Evolutionary conservation across 2,329 filamentous ascomycete genomes (phyloP).

Genomic region (Cercospora canescens): DNA sequence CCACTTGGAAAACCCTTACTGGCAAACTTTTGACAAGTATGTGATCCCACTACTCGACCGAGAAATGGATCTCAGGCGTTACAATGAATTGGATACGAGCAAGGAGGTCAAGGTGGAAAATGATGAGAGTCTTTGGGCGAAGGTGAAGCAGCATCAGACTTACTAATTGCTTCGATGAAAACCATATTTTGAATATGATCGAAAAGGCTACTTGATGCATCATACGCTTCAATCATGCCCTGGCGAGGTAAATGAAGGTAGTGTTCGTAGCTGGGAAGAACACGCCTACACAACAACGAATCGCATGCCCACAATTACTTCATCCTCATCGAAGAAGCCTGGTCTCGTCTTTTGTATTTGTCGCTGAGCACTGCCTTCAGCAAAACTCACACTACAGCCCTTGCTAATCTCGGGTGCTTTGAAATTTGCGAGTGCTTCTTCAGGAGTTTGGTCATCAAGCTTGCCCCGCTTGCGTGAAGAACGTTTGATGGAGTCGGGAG

Average conservation of each 20-base stretch:
- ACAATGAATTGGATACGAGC: conserved; percentile 62
- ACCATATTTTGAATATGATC: not conserved
- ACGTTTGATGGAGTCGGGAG: not conserved
- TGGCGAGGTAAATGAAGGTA: too few relatives aligned
- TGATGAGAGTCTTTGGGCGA: conserved; percentile 36
- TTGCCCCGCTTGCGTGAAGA: not conserved
- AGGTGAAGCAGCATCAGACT: conserved; percentile 37
- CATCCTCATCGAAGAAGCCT: conserved; percentile 43
- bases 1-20: conserved; percentile 62
- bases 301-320: conserved; percentile 44
- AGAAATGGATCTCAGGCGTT: conserved; percentile 68
- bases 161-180: conserved; percentile 8
- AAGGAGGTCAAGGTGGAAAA: conserved; percentile 39
- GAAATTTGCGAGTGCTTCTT: conserved; percentile 22
- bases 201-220: not conserved
- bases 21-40: conserved; percentile 75
- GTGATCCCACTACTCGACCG: conserved; percentile 67
- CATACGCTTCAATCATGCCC: not conserved
- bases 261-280: not conserved
- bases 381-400: conserved; percentile 29
- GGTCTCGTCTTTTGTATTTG: conserved; percentile 41
- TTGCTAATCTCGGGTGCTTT: conserved; percentile 24
- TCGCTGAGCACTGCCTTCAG: conserved; percentile 34
- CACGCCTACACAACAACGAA: conserved; percentile 39
- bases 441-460: conserved; percentile 4